phyloP scores from a whole-genome alignment of 2,329 filamentous ascomycete species.

The Penicillium sp. region DNA sequence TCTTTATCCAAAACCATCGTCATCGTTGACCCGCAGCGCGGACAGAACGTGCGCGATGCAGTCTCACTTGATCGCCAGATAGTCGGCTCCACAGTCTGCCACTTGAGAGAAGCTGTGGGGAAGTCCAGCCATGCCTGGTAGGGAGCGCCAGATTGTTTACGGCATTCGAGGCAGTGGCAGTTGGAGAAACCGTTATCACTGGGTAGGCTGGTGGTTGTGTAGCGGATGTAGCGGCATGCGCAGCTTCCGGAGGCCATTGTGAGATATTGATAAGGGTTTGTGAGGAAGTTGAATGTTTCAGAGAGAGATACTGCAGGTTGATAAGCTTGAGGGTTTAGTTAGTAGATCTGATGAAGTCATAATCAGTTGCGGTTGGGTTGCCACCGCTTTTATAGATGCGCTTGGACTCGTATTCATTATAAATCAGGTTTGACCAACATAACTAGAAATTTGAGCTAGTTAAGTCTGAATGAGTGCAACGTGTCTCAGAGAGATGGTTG shows the following conservation, averaged over 20 bases:
- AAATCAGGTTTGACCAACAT: not conserved
- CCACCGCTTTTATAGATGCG: constrained; percentile 3
- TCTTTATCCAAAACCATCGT: constrained; percentile 45
- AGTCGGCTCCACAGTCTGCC: constrained; percentile 31
- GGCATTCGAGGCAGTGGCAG: constrained; percentile 54
- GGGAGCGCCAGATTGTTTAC: constrained; percentile 49
- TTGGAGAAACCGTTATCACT: constrained; percentile 18
- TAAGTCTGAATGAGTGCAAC: too few species aligned
- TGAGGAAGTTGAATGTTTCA: too few species aligned
- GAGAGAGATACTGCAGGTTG: not conserved
- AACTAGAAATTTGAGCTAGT: not conserved
- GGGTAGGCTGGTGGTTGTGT: constrained; percentile 41
- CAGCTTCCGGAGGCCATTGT: constrained; percentile 45
- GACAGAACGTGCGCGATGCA: constrained; percentile 50
- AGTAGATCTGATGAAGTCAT: not conserved
- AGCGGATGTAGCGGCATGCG: constrained; percentile 47
- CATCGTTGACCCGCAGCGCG: constrained; percentile 49
- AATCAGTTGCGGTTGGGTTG: not conserved
- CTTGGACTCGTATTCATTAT: not conserved
- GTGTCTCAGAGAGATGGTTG: too few species aligned
- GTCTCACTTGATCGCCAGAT: constrained; percentile 40
- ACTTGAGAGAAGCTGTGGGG: constrained; percentile 36
- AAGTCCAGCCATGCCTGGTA: constrained; percentile 49
- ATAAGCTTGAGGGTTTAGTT: not conserved
- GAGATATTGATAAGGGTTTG: not conserved